phyloP scores from a whole-genome alignment of 106 monocot genomes.

The Dactylorhiza incarnata region DNA sequence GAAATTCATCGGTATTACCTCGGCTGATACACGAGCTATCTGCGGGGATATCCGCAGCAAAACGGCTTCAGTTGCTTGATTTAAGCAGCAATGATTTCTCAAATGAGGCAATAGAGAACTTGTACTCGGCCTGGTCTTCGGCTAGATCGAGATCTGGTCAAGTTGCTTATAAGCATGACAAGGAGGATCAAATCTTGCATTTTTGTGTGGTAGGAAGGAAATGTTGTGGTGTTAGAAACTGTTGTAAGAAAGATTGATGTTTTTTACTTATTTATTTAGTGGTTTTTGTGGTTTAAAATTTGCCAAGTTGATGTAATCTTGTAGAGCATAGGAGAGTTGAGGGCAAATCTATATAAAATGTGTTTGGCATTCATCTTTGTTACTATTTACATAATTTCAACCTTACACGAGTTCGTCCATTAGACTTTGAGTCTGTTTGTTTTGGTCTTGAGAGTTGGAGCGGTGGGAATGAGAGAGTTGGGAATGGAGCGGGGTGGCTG shows the following conservation, averaged over 20 bases:
- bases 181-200: constrained; percentile 32
- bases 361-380: too few species aligned
- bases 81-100: constrained; percentile 40
- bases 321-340: too few species aligned
- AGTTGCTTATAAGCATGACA: constrained; percentile 42
- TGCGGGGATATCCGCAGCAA: constrained; percentile 20
- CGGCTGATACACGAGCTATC: constrained; percentile 28
- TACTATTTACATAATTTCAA: too few species aligned
- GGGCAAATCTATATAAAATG: too few species aligned
- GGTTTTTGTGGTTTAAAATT: background rate
- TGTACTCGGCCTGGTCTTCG: constrained; percentile 36
- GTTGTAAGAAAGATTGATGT: constrained; percentile 45
- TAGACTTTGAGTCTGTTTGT: too few species aligned
- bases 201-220: constrained; percentile 53
- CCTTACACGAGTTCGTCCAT: too few species aligned
- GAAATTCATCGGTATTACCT: constrained; percentile 1
- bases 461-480: too few species aligned
- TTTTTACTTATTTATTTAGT: background rate
- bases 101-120: constrained; percentile 15
- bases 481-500: too few species aligned
- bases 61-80: constrained; percentile 34
- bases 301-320: background rate
- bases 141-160: constrained; percentile 17
- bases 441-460: too few species aligned
- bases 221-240: constrained; percentile 52